Base-by-base conservation (phyloP, 140 eudicot genomes). In the Oenanthe javanica region DNA sequence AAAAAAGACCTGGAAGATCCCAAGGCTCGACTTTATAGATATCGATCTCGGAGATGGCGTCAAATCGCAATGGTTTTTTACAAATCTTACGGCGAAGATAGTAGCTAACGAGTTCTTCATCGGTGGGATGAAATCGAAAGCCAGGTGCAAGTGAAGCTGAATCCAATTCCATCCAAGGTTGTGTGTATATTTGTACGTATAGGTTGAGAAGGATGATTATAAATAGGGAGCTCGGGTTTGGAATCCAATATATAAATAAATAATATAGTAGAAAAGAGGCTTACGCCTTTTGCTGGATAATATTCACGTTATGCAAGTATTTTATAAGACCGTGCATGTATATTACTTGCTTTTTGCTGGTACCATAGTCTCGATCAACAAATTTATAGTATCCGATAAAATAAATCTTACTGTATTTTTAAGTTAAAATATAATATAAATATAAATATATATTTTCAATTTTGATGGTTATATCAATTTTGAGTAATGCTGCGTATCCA, bases 91-190 rank as follows among this genome's bases (percentile, higher is more conserved):
- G 92, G 83, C 91, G 75, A 12, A 94, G 64, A 79, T 94, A 94
- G 82, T 92, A 94, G 47, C 87, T 79, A 0, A 94, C 98, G 11
- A 95, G 90, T 75, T 95, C 99, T 75, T 95, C 99, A 79, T 95
- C 99, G 4, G 99, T 95, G 23, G 97, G 99, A 57, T 95, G 99
- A 79, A 94, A 90, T n/a, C 98, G 87, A 84, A 93, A 93, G 2
- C 97, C 97, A 10, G 97, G 97, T 9, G 89, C 97, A 45, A 93
- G 88, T 3, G 89, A 83, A 61, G 83, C 79, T 43, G 83, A 54
- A 25, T 81, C 49, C 66, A 69, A 11, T 31, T 69, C 74, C 74
- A 69, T 69, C 12, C 46, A 69, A 31, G 9, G 1, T 31, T 67
- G 73, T 61, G 69, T 61, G 36, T 55, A 51, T 51, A 14, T 18